Evolutionary conservation across 805 yeast genomes (phyloP).

Genomic region (Myxozyma geophila): DNA sequence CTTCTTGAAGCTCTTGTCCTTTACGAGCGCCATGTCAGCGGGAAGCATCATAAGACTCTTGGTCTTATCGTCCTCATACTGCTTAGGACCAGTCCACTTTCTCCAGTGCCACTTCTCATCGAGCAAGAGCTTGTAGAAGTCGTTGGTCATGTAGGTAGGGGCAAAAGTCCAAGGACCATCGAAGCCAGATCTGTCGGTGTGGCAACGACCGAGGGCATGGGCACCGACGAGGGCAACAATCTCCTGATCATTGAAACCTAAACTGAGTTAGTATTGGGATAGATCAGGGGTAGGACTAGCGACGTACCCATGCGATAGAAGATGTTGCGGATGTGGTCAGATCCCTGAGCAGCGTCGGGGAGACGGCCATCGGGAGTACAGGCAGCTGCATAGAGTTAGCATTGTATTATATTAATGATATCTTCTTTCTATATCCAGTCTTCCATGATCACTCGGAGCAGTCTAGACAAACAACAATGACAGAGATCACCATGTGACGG

Average conservation of each 20-base stretch:
- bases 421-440: too few species aligned
- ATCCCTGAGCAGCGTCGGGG: conserved; percentile 62
- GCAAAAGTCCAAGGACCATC: conserved; percentile 91
- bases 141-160: conserved; percentile 71
- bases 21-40: conserved; percentile 69
- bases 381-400: conserved; percentile 16
- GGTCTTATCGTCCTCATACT: conserved; percentile 60
- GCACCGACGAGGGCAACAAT: conserved; percentile 67
- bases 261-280: not conserved
- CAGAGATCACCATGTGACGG: conserved; percentile 2
- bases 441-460: too few species aligned
- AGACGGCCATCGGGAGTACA: conserved; percentile 67
- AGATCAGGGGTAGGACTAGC: not conserved
- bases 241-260: conserved; percentile 63
- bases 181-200: conserved; percentile 68
- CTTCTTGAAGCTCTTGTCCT: conserved; percentile 59
- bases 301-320: conserved; percentile 54
- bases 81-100: conserved; percentile 50
- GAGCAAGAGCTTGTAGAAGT: conserved; percentile 62
- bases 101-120: conserved; percentile 60
- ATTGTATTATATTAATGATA: too few species aligned
- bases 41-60: conserved; percentile 76
- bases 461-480: too few species aligned
- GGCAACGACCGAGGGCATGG: conserved; percentile 67
- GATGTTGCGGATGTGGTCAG: conserved; percentile 57